These are phyloP conservation scores for Talaromyces borbonicus DNA, from an alignment of 495 filamentous ascomycete species.

Conservation along the genomic window DNA sequence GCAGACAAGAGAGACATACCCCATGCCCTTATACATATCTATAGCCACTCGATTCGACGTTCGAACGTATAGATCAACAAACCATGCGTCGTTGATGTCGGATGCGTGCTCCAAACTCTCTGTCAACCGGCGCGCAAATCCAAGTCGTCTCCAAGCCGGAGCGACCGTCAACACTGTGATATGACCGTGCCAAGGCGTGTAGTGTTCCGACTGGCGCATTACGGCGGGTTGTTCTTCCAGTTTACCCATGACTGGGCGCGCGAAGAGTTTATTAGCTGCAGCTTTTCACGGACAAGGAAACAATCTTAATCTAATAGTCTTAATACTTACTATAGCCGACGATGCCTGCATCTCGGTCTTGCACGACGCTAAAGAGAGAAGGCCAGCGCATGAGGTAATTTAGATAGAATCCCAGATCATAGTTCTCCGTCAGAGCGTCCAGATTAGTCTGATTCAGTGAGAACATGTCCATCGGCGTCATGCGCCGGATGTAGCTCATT, in stretches of 20 bases:
- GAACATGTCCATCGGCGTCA: conserved; percentile 64
- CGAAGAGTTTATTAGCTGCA: neutral
- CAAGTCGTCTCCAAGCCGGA: conserved; percentile 72
- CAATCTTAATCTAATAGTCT: neutral
- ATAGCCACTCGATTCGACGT: conserved; percentile 81
- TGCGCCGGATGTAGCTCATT: conserved; percentile 63
- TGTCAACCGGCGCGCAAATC: conserved; percentile 72
- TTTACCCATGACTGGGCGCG: conserved; percentile 81
- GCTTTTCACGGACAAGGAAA: conserved; percentile 3
- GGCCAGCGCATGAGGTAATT: conserved; percentile 95
- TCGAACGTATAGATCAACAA: conserved; percentile 89
- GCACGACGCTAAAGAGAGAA: conserved; percentile 77
- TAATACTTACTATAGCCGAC: conserved; percentile 78
- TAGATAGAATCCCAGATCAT: conserved; percentile 88
- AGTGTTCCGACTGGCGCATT: conserved; percentile 64
- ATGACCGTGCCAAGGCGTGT: conserved; percentile 94
- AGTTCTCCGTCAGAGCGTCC: conserved; percentile 91
- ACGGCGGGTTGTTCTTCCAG: conserved; percentile 74
- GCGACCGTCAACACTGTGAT: conserved; percentile 94
- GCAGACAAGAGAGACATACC: conserved; percentile 41
- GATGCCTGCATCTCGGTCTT: conserved; percentile 70
- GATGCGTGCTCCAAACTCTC: conserved; percentile 68
- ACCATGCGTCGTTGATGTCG: conserved; percentile 78
- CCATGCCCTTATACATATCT: conserved; percentile 80
- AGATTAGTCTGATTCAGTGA: conserved; percentile 79